Percentiles rank a stretch among this genome's conserved stretches.
phyloP scores from a whole-genome alignment of 139 green algal genomes.

The Astrephomene gubernaculifera region DNA sequence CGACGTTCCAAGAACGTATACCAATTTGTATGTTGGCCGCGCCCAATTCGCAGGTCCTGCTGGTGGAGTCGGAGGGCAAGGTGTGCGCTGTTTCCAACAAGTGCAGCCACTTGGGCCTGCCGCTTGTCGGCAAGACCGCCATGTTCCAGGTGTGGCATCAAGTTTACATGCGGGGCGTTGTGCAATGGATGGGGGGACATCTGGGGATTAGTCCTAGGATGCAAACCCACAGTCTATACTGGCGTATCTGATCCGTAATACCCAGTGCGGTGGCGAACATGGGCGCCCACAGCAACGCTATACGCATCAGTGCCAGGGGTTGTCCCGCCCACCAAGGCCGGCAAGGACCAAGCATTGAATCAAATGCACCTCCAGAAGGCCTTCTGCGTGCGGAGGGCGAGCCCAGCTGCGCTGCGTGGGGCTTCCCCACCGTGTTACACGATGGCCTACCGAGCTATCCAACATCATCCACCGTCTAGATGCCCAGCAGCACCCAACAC shows the following conservation, averaged over 20 bases:
- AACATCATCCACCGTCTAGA: too few species aligned
- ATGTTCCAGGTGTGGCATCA: constrained; percentile 47
- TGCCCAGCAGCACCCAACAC: too few species aligned
- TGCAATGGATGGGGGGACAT: background rate
- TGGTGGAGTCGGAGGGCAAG: constrained; percentile 59
- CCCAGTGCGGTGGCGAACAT: background rate
- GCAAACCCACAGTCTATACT: background rate
- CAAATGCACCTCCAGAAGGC: too few species aligned
- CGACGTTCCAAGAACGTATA: too few species aligned
- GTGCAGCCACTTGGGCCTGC: constrained; percentile 82
- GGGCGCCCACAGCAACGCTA: background rate
- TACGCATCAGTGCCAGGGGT: background rate
- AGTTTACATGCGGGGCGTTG: too few species aligned
- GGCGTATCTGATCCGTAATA: background rate
- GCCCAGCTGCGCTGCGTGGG: background rate
- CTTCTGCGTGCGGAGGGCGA: too few species aligned
- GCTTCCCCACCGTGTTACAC: background rate
- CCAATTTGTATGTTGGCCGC: too few species aligned
- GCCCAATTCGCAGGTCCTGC: constrained; percentile 58
- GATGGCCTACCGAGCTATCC: background rate
- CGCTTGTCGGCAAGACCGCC: constrained; percentile 77
- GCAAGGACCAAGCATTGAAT: too few species aligned
- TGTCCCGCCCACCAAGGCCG: too few species aligned
- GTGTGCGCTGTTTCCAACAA: constrained; percentile 74
- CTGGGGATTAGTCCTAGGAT: background rate